Evolutionary conservation across 2,329 filamentous ascomycete genomes (phyloP), one percentile per base, ranked within the genome.

Genomic region (Sporothrix euskadiensis): DNA sequence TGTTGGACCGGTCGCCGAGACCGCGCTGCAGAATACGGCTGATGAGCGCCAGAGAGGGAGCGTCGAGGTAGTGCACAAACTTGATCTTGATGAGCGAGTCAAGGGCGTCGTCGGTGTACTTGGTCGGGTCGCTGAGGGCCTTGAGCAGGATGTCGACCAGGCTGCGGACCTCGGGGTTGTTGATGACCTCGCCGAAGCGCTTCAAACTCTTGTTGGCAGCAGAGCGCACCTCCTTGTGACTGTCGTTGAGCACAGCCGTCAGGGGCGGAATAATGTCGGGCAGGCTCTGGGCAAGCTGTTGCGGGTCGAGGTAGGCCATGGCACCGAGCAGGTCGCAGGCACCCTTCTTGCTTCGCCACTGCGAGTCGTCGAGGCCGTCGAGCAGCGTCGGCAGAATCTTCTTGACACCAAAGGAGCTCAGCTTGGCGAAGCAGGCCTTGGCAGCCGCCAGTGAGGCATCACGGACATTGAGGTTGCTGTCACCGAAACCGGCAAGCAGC

Each of bases 301-400:
- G 92, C 8, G 97, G 95, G 80, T 98, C 96, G 44, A 99, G 88
- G 80, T 99, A 99, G 5, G 96, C 97, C 96, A 99, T 99, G 75
- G 96, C 96, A 81, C 96, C 96, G 16, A 99, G 88, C 35, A 97
- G 90, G 80, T 99, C 96, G 80, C 96, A 99, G 71, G 96, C 96
- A 78, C 97, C 96, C 84, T 97, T 97, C 83, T 99, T 98, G 84
- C 94, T 98, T 79, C 96, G 92, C 96, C 96, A 99, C 81, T 98
- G 95, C 71, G 93, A 90, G 76, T 99, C 96, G 76, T 98, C 94
- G 10, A 99, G 88, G 73, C 97, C 96, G 76, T 96, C 91, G 2
- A 99, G 88, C 8, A 99, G 88, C 14, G 93, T 97, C 3, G 96
- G 96, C 76, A 99, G 85, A 76, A 99, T 94, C 79, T 96, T 88